Conservation (phyloP, 177 flowering plant species). For the Vitis hybrid region DNA sequence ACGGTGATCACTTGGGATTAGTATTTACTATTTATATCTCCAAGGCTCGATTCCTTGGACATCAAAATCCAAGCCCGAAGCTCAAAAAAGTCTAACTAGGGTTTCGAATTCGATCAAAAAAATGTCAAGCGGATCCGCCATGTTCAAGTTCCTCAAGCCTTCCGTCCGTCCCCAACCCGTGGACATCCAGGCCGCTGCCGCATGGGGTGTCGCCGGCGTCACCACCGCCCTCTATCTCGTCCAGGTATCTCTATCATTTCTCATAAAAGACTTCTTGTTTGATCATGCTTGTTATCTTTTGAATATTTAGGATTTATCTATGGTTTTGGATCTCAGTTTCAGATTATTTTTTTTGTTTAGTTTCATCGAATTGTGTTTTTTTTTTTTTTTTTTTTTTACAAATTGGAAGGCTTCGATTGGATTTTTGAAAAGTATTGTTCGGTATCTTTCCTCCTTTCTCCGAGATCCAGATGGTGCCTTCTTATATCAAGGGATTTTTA, state of each 20-base stretch:
- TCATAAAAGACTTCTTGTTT: not conserved
- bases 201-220: conserved; percentile 83
- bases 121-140: conserved; percentile 42
- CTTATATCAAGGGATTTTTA: no score
- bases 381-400: no score
- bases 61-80: no score
- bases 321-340: not conserved
- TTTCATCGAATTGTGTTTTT: no score
- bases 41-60: no score
- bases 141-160: conserved; percentile 54
- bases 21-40: no score
- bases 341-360: no score
- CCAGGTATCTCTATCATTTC: conserved; percentile 47
- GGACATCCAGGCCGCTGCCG: conserved; percentile 69
- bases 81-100: not conserved
- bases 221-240: conserved; percentile 60
- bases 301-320: not conserved
- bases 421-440: no score
- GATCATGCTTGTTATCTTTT: not conserved
- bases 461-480: no score
- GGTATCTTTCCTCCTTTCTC: no score
- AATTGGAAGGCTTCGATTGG: no score
- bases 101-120: conserved; percentile 6
- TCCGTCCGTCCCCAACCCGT: conserved; percentile 45
- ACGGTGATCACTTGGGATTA: no score